These are phyloP conservation scores for Calvatia gigantea DNA, from an alignment of 768 basidiomycete genomes.

Conservation along the genomic window DNA sequence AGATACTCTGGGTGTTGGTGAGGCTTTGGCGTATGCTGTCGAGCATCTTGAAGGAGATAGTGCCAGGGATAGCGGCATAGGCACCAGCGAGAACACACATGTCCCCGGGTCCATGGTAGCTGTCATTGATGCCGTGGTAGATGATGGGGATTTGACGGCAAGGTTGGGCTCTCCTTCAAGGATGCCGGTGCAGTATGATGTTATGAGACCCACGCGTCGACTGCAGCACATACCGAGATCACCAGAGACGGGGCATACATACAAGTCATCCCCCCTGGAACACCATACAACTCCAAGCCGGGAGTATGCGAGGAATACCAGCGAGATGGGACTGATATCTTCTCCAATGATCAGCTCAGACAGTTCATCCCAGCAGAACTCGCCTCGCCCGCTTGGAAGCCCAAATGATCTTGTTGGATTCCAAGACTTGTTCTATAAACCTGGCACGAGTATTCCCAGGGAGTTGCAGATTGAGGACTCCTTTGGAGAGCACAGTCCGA, in stretches of 20 bases:
- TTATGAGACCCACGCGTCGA: conserved; percentile 23
- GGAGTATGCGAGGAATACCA: background rate
- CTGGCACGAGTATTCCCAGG: conserved; percentile 21
- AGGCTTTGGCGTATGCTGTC: conserved; percentile 52
- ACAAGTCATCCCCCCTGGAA: conserved; percentile 18
- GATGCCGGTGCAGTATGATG: conserved; percentile 32
- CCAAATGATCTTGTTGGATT: conserved; percentile 71
- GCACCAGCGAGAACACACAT: conserved; percentile 40
- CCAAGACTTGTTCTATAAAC: conserved; percentile 70
- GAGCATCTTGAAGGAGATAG: conserved; percentile 11
- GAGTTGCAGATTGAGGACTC: conserved; percentile 8
- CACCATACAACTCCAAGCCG: conserved; percentile 8
- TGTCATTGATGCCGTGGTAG: conserved; percentile 6
- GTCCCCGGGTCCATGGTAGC: background rate
- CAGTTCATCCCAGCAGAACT: conserved; percentile 31
- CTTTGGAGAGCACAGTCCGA: background rate
- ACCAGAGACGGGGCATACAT: conserved; percentile 17
- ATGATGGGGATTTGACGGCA: conserved; percentile 1
- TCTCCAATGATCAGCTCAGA: conserved; percentile 18
- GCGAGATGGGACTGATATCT: conserved; percentile 11
- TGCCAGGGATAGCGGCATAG: conserved; percentile 42
- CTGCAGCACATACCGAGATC: conserved; percentile 9
- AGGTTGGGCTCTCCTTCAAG: conserved; percentile 3
- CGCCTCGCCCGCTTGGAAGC: conserved; percentile 53
- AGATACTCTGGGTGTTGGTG: conserved; percentile 58